Base-by-base conservation (phyloP, 2,329 filamentous ascomycete genomes). In the Fusarium mexicanum region DNA sequence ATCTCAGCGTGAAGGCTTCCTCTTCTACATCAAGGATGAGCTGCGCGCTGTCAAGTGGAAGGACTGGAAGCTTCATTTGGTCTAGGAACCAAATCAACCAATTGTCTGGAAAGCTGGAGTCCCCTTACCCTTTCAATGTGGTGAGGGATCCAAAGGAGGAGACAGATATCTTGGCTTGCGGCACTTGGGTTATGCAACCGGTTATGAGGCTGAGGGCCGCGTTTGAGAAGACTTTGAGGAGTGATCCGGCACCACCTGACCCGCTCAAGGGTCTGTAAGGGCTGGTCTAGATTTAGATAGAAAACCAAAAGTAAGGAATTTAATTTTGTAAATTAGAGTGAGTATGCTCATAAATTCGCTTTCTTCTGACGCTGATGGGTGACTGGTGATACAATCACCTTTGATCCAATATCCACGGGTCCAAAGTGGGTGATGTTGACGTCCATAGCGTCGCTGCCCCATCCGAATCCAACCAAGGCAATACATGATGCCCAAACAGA, bases 81-180 rank as follows among this genome's bases (percentile, higher is more conserved):
- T 82, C 2, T 83, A 80, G 80, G 81, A 82, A 60, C 81, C 81
- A 9, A 78, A 80, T 83, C 6, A 83, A 83, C 40, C 69, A 82
- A 58, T 81, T 78, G 0, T 75, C 69, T 0, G 81, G 80, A 1
- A 73, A 69, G n/a, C 74, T 82, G 0, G 81, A 82, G 58, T 78
- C 75, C 13, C 81, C 81, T 2, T 82, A 81, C 35, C 41, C 82
- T 3, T 82, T 81, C 64, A 82, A 82, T 33, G 61, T 74, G 1
- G 66, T 79, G 10, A 63, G 80, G 3, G 80, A 81, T 24, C 81
- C 80, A 1, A 81, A 81, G 57, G 80, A 82, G n/a, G 80, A 82
- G 65, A 77, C 79, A 0, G 77, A 81, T 40, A 77, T 82, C 2
- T 5, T 81, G 24, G 64, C 76, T 0, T 81, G 73, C 46, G 81